Evolutionary conservation across 495 filamentous ascomycete species (phyloP).

Genomic region (Penicillium atrosanguineum): DNA sequence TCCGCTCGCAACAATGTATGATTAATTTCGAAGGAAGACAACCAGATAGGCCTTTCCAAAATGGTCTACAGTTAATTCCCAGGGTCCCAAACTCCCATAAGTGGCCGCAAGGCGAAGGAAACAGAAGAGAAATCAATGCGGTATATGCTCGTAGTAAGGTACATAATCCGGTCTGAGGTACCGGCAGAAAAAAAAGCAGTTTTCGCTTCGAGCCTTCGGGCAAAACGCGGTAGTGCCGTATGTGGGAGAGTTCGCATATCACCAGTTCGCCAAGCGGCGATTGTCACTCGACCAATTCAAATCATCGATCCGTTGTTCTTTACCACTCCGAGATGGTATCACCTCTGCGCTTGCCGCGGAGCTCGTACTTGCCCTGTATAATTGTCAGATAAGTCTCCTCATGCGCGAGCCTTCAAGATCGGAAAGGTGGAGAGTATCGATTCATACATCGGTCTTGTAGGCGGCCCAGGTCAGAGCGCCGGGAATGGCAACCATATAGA

Average conservation of each 20-base stretch:
- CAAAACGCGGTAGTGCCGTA: neutral
- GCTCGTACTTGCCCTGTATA: conserved; percentile 75
- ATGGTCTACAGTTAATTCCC: neutral
- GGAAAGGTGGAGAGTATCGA: neutral
- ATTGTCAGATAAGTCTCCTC: conserved; percentile 13
- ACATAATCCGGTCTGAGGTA: conserved; percentile 24
- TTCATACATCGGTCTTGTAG: conserved; percentile 78
- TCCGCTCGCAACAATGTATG: conserved; percentile 14
- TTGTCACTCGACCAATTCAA: neutral
- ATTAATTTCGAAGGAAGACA: conserved; percentile 12
- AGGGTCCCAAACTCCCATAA: neutral
- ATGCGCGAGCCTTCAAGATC: neutral
- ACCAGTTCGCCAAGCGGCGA: neutral
- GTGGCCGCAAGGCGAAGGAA: conserved; percentile 4
- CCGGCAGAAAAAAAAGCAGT: conserved; percentile 15
- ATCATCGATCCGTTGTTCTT: conserved; percentile 7
- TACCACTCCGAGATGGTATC: conserved; percentile 78
- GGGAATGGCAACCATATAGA: conserved; percentile 72
- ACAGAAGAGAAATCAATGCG: conserved; percentile 30
- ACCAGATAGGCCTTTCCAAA: neutral
- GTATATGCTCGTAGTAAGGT: conserved; percentile 42
- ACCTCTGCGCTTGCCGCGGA: conserved; percentile 83
- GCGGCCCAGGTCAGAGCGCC: conserved; percentile 63
- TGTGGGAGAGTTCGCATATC: neutral
- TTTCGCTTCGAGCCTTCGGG: conserved; percentile 1